Percentiles rank a stretch among this genome's conserved stretches.
Conservation (phyloP, 2,329 filamentous ascomycete species). For the Ceratocystis diversiconidia region DNA sequence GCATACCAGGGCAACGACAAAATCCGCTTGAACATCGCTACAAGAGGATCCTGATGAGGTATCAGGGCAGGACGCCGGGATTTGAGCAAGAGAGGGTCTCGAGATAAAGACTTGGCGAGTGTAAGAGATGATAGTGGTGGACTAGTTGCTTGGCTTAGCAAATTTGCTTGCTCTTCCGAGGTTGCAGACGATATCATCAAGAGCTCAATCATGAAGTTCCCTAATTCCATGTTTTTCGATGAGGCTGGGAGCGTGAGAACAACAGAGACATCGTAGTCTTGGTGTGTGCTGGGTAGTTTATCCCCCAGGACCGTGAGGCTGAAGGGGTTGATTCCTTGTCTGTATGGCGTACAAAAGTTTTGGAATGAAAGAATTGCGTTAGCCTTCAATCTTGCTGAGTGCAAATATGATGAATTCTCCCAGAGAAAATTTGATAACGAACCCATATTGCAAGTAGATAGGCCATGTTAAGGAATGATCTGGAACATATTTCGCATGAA, state of each 20-base stretch:
- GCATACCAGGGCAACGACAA: constrained; percentile 56
- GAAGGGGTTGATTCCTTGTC: constrained; percentile 38
- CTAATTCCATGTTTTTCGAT: constrained; percentile 55
- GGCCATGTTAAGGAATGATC: constrained; percentile 39
- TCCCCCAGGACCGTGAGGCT: constrained; percentile 34
- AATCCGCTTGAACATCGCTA: constrained; percentile 46
- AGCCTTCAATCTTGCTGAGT: neutral
- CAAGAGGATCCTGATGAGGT: constrained; percentile 60
- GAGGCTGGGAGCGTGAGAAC: constrained; percentile 65
- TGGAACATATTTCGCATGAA: constrained; percentile 44
- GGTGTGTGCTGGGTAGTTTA: constrained; percentile 48
- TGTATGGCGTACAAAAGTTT: constrained; percentile 20
- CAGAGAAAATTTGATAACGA: constrained; percentile 20
- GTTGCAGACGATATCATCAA: constrained; percentile 20
- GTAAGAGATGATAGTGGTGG: neutral
- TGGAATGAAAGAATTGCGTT: neutral
- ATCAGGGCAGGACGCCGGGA: constrained; percentile 65
- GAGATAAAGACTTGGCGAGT: neutral
- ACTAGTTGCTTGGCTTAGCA: neutral
- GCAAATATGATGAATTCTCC: neutral
- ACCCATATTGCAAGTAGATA: constrained; percentile 46
- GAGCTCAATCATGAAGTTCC: constrained; percentile 91
- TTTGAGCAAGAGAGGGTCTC: constrained; percentile 35
- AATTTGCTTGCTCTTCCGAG: neutral
- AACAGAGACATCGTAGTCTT: constrained; percentile 74